Conservation (phyloP, 768 basidiomycete species). For the Russula emetica region DNA sequence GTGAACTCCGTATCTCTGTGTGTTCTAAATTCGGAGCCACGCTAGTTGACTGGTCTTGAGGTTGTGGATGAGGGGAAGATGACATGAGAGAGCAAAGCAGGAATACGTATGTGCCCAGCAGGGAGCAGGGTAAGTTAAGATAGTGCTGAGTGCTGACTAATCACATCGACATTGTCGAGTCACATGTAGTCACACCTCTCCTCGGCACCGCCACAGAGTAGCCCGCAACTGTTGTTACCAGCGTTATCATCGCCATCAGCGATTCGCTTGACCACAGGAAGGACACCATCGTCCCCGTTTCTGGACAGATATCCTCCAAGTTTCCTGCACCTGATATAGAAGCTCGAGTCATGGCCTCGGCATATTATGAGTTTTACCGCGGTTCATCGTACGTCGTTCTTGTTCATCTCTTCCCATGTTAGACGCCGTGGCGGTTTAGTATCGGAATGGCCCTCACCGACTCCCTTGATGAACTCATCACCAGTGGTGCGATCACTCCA, state of each 20-base stretch:
- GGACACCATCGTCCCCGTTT: background rate
- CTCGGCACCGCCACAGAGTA: background rate
- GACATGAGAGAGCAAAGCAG: slow-evolving; percentile 20
- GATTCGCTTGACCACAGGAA: background rate
- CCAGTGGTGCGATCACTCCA: slow-evolving; percentile 92
- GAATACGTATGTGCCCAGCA: no score
- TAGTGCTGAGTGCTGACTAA: slow-evolving; percentile 20
- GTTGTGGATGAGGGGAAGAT: background rate
- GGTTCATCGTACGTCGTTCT: slow-evolving; percentile 71
- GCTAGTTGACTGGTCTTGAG: background rate
- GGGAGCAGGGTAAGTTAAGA: no score
- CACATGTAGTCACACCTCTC: slow-evolving; percentile 15
- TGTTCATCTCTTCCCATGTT: slow-evolving; percentile 34
- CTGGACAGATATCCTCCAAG: background rate
- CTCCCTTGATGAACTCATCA: slow-evolving; percentile 97
- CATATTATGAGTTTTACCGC: slow-evolving; percentile 91
- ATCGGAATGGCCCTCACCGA: slow-evolving; percentile 97
- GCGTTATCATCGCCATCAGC: slow-evolving; percentile 5
- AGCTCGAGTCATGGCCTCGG: slow-evolving; percentile 55
- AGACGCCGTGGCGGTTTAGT: slow-evolving; percentile 41
- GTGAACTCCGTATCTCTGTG: slow-evolving; percentile 4
- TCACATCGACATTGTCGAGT: slow-evolving; percentile 9
- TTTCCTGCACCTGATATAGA: background rate
- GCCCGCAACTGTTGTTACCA: no score
- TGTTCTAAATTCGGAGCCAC: background rate